A percentile compares a stretch with the other conserved stretches of the same genome.
Evolutionary conservation across 2,329 filamentous ascomycete genomes (phyloP).

Genomic region (Verticillium zaregamsianum): DNA sequence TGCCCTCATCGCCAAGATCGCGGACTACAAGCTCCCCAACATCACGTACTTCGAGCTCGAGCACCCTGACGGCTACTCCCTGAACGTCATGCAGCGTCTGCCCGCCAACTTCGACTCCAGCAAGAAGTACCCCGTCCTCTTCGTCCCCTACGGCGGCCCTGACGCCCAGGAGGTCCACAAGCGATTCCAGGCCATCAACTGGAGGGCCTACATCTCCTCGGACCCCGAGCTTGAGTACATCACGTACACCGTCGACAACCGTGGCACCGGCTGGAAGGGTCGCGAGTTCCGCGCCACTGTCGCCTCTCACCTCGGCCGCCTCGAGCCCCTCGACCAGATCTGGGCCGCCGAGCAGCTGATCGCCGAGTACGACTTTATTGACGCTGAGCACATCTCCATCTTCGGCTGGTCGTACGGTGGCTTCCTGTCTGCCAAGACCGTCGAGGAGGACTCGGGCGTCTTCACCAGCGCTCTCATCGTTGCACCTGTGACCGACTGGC

Average conservation of each 20-base stretch:
- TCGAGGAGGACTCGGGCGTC: constrained; percentile 56
- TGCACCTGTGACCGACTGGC: constrained; percentile 64
- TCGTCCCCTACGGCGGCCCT: constrained; percentile 66
- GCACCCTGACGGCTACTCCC: constrained; percentile 55
- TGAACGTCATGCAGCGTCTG: constrained; percentile 63
- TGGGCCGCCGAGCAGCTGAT: constrained; percentile 58
- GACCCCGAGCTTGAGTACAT: constrained; percentile 66
- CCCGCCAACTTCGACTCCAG: constrained; percentile 59
- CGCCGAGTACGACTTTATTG: constrained; percentile 46
- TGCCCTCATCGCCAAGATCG: constrained; percentile 46
- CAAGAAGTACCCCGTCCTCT: constrained; percentile 63
- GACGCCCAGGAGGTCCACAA: constrained; percentile 59
- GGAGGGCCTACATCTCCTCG: constrained; percentile 60
- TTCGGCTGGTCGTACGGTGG: constrained; percentile 69
- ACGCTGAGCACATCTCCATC: constrained; percentile 57
- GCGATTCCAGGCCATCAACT: constrained; percentile 49
- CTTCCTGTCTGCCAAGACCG: constrained; percentile 61
- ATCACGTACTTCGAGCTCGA: constrained; percentile 60
- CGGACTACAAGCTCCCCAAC: constrained; percentile 59
- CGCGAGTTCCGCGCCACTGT: constrained; percentile 58
- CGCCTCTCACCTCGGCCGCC: constrained; percentile 53
- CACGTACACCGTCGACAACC: constrained; percentile 64
- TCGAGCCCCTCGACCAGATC: constrained; percentile 64
- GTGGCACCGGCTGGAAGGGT: constrained; percentile 62
- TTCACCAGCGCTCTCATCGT: constrained; percentile 62